Evolutionary conservation across 75 land plant species (phyloP).

Genomic region (Chamaecyparis obtusa): DNA sequence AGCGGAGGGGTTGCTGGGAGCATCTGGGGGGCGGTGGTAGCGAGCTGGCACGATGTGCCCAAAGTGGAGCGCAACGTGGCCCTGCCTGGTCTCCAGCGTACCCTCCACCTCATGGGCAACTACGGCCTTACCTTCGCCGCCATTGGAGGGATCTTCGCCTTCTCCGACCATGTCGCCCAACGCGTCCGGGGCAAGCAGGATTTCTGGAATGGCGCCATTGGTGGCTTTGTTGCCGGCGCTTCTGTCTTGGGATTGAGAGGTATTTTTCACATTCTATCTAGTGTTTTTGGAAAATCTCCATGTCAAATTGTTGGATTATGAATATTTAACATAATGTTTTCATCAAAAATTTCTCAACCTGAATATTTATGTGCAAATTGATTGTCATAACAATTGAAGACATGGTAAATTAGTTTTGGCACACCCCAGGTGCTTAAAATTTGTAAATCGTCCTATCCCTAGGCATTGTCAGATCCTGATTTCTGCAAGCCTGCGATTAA

Average conservation of each 20-base stretch:
- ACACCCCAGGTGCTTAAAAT: too few relatives aligned
- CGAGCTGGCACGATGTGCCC: constrained; percentile 88
- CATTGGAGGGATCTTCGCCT: constrained; percentile 77
- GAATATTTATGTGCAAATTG: too few relatives aligned
- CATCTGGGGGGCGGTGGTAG: constrained; percentile 71
- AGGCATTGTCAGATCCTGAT: neutral
- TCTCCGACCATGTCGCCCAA: constrained; percentile 65
- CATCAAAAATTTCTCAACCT: too few relatives aligned
- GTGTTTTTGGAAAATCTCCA: too few relatives aligned
- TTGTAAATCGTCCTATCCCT: neutral
- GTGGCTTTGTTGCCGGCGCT: constrained; percentile 88
- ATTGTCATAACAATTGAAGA: too few relatives aligned
- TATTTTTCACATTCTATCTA: constrained; percentile 8
- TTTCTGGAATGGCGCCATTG: constrained; percentile 72
- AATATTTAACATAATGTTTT: too few relatives aligned
- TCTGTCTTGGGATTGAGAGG: constrained; percentile 70
- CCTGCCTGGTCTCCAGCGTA: constrained; percentile 73
- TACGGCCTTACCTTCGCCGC: constrained; percentile 80
- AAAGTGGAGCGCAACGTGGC: constrained; percentile 78
- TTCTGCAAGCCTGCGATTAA: neutral
- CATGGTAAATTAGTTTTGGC: too few relatives aligned
- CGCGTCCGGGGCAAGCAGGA: constrained; percentile 75
- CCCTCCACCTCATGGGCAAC: constrained; percentile 71
- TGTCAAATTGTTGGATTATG: too few relatives aligned
- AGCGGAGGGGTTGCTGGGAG: constrained; percentile 58